Evolutionary conservation across 2,329 filamentous ascomycete species (phyloP), one percentile per base, ranked within the genome.

Genomic region (Didymella pinodella): DNA sequence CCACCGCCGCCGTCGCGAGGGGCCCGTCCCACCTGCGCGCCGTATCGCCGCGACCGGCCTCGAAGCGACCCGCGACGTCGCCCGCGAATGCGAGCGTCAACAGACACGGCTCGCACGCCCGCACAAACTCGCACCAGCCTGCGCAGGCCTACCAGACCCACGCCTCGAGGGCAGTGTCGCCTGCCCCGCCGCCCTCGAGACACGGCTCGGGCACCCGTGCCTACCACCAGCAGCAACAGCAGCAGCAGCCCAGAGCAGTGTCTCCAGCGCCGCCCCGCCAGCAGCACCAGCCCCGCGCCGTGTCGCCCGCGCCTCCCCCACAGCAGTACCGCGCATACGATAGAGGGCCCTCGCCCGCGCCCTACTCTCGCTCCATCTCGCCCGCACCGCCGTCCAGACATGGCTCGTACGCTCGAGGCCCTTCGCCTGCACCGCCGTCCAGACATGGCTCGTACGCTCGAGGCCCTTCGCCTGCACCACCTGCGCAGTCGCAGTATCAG

Each of bases 41-140:
- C 31, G 73, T 78, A 4, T 80, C 80, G 38, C 80, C 80, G 7
- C 74, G 76, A 22, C 77, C 74, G 8, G 48, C 71, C 48, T 60
- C 72, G 49, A 64, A 74, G 64, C 64, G 72, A 25, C 68, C 68
- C 31, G 75, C 75, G 46, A 73, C 68, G 40, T 81, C 78, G 32
- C 82, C 79, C 12, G 74, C 73, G 32, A 75, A 76, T 32, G 71
- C 74, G 28, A 75, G 75, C 36, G 69, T 73, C 11, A 38, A 65
- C 44, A 59, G 65, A 18, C 68, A 71, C 45, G 65, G 59, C 25
- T 63, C 67, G 0, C 63, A 68, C 25, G 69, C 67, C 38, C 67
- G 70, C 46, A 69, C 64, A 26, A 53, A 61, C 8, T 76, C 73
- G 14, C 71, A 73, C 29, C 68, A 68, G 43, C 74, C 57, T 70